Evolutionary conservation across 2,329 filamentous ascomycete species (phyloP).

Genomic region (Paecilomyces sp.): DNA sequence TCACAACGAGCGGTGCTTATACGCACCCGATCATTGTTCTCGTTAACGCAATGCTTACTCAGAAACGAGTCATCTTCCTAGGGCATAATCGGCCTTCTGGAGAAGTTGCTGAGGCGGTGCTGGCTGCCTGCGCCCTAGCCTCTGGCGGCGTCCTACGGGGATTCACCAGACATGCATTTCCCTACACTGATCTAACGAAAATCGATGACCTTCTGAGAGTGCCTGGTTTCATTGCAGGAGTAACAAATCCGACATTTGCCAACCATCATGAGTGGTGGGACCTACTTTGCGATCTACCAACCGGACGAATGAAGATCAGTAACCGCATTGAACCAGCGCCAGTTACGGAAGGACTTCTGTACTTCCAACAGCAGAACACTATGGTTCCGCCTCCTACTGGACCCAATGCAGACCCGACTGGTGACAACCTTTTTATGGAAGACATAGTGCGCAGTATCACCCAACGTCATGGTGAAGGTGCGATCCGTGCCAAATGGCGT

Average conservation of each 20-base stretch:
- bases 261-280: constrained; percentile 98
- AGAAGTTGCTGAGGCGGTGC: constrained; percentile 93
- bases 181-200: constrained; percentile 96
- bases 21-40: constrained; percentile 95
- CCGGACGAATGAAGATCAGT: constrained; percentile 90
- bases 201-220: constrained; percentile 94
- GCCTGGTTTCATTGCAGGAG: constrained; percentile 93
- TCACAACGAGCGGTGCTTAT: constrained; percentile 81
- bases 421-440: constrained; percentile 83
- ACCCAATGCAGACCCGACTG: constrained; percentile 60
- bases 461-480: constrained; percentile 79
- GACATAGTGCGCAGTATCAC: constrained; percentile 77
- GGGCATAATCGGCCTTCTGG: constrained; percentile 93
- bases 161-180: constrained; percentile 93
- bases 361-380: constrained; percentile 68
- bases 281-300: constrained; percentile 84
- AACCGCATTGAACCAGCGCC: constrained; percentile 74
- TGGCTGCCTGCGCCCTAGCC: constrained; percentile 89
- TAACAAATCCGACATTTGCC: constrained; percentile 94
- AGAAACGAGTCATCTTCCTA: constrained; percentile 93
- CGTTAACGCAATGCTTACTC: constrained; percentile 87
- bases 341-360: constrained; percentile 74
- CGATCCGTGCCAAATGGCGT: constrained; percentile 85
- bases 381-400: constrained; percentile 17
- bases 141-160: constrained; percentile 88